Base-by-base conservation (phyloP, 2,329 filamentous ascomycete genomes). In the Venturia asperata region DNA sequence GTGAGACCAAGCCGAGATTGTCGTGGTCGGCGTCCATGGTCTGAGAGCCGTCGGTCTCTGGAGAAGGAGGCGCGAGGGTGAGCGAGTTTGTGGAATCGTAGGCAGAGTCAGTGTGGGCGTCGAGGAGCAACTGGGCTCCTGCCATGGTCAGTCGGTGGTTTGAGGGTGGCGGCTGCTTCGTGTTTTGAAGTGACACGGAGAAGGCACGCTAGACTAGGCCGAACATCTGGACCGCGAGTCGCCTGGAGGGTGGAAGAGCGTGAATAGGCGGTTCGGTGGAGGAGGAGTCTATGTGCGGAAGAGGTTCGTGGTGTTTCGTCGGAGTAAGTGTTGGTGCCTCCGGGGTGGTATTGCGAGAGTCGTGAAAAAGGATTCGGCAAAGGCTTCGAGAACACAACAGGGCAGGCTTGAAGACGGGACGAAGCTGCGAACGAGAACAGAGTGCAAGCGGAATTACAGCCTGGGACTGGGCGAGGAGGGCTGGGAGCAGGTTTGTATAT, bases 1-100 rank as follows among this genome's bases (percentile, higher is more conserved):
- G 39, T 13, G 39, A 62, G 60, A 43, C 39, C 24, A 62, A 15
- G n/a, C 60, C 43, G 60, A 21, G 27, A 39, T n/a, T 47, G 24
- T 47, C 60, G 58, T 41, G 60, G 13, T 61, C 39, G 60, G 17
- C 27, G 37, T 37, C 63, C 52, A 41, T 63, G n/a, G 43, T 52
- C 24, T 19, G 45, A 30, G 61, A 24, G 43, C 19, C 41, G 52
- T 64, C 63, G 47, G 63, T 30, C 21, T 64, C 63, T 37, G 63
- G 63, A 19, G 63, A 64, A 11, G 63, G 63, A 41, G 63, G 63
- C 1, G 52, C 63, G 47, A 64, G 63, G 24, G 63, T 64, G 34
- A 49, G 27, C 9, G 63, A 56, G 19, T 17, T 34, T 21, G 45
- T 52, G 11, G 47, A 61, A 11, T 61, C 60, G 60, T 61, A 45